Conservation (phyloP, 2,329 filamentous ascomycete genomes). For the Phialemoniopsis sp. region DNA sequence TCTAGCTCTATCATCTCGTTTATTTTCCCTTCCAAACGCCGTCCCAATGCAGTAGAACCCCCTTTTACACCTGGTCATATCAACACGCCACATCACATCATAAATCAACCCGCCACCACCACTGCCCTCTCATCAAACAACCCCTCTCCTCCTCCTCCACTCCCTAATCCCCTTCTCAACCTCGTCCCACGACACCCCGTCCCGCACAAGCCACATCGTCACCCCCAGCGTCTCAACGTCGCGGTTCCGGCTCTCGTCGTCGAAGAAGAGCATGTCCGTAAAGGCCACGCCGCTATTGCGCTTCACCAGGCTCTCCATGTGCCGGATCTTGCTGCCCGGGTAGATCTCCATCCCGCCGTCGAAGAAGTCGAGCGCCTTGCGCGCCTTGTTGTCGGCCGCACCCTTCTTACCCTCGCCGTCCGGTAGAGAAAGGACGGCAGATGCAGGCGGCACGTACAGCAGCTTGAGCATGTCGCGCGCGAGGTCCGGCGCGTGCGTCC, state of each 20-base stretch:
- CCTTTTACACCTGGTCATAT: too few relatives aligned
- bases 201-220: conserved; percentile 75
- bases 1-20: too few relatives aligned
- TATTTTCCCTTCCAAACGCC: too few relatives aligned
- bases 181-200: conserved; percentile 74
- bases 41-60: neutral
- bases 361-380: conserved; percentile 54
- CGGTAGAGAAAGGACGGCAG: conserved; percentile 11
- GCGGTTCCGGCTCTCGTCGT: conserved; percentile 82
- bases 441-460: conserved; percentile 51
- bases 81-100: too few relatives aligned
- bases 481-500: conserved; percentile 75
- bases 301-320: conserved; percentile 72
- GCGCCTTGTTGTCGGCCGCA: conserved; percentile 26
- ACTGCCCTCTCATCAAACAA: conserved; percentile 3
- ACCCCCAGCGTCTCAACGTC: conserved; percentile 79
- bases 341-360: conserved; percentile 62
- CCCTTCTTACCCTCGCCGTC: conserved; percentile 10
- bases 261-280: conserved; percentile 92
- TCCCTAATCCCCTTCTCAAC: conserved; percentile 74
- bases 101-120: too few relatives aligned
- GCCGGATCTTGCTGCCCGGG: conserved; percentile 77
- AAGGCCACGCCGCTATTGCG: conserved; percentile 51
- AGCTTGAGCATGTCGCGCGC: conserved; percentile 77
- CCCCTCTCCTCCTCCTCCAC: conserved; percentile 71